Evolutionary conservation across 441 rosid genomes (phyloP).

Genomic region (Bruguiera hainesii): DNA sequence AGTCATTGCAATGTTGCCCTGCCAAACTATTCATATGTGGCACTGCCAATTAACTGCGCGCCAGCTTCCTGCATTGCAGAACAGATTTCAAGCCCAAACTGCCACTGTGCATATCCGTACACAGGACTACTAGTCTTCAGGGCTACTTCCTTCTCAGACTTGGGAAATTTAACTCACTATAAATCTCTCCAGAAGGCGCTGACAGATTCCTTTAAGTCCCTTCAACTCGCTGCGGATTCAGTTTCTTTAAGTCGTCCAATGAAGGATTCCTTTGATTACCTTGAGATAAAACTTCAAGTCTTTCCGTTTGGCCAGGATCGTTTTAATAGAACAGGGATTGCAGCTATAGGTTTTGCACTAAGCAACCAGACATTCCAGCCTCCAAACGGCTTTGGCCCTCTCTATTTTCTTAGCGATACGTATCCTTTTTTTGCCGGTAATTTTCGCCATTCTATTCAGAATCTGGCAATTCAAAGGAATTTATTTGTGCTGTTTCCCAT

Average conservation of each 20-base stretch:
- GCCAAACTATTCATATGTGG: slow-evolving; percentile 22
- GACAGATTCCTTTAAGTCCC: slow-evolving; percentile 16
- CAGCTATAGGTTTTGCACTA: slow-evolving; percentile 33
- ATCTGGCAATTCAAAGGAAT: no score
- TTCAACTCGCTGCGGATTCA: slow-evolving; percentile 53
- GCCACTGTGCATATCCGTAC: slow-evolving; percentile 38
- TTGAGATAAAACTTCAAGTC: slow-evolving; percentile 36
- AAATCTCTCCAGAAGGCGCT: slow-evolving; percentile 22
- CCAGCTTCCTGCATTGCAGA: slow-evolving; percentile 27
- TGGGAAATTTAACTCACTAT: slow-evolving; percentile 31
- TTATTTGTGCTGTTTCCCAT: no score
- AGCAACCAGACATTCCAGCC: slow-evolving; percentile 59
- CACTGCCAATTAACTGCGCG: slow-evolving; percentile 37
- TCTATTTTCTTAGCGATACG: slow-evolving; percentile 15
- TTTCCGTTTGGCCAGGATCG: slow-evolving; percentile 45
- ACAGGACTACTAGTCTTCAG: slow-evolving; percentile 53
- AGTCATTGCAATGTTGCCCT: slow-evolving; percentile 30
- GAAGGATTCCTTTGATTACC: slow-evolving; percentile 34
- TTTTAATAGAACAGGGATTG: slow-evolving; percentile 20
- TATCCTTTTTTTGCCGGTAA: slow-evolving; percentile 22
- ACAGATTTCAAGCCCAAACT: slow-evolving; percentile 46
- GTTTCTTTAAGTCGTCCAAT: slow-evolving; percentile 47
- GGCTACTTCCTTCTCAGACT: slow-evolving; percentile 60
- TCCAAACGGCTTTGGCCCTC: slow-evolving; percentile 53
- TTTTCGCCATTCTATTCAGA: not conserved